Evolutionary conservation across 352 stramenopile genomes (phyloP), one percentile per base, ranked within the genome.

Genomic region (Globisporangium viniferum): DNA sequence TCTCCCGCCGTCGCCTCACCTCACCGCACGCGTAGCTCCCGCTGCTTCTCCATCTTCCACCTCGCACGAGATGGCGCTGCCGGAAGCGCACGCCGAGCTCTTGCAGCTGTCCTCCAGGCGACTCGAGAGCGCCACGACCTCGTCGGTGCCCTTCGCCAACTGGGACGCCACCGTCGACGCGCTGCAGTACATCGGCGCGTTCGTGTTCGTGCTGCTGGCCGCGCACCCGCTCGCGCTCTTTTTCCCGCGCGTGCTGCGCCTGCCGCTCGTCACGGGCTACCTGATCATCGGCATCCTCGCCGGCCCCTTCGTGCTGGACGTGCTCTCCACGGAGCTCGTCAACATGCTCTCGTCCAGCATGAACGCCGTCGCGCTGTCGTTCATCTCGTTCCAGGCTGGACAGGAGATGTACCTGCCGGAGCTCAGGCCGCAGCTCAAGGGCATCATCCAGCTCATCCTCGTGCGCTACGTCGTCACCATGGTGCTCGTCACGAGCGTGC

Each of bases 321-420:
- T 90, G 33, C 67, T 90, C 10, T 67, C 80, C 18, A 74, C 71
- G 2, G 49, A 67, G 5, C 62, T 77, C 7, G 75, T 89, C 24
- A 62, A 75, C n/a, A 78, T 88, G 71, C 63, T 90, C 24, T 73
- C 80, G 35, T 90, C 62, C 12, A 44, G 36, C 36, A 44, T 44
- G 36, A 91, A 79, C 63, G 79, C 79, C 27, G 72, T 90, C 59
- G 81, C 83, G 48, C 72, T 91, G 15, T 89, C 81, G 20, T 91
- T 91, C 72, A 90, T 91, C 72, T 89, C 83, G 64, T 90, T 90
- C 69, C 81, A 91, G 68, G 81, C 83, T 2, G 83, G 83, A 0
- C 83, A 91, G 49, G 83, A 91, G 66, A 87, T 91, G 65, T 91
- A 91, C 49, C 65, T 86, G 22, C 83, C 83, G 10, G 83, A 91